Base-by-base conservation (phyloP, 495 filamentous ascomycete species). In the Trichoderma orchidacearum region DNA sequence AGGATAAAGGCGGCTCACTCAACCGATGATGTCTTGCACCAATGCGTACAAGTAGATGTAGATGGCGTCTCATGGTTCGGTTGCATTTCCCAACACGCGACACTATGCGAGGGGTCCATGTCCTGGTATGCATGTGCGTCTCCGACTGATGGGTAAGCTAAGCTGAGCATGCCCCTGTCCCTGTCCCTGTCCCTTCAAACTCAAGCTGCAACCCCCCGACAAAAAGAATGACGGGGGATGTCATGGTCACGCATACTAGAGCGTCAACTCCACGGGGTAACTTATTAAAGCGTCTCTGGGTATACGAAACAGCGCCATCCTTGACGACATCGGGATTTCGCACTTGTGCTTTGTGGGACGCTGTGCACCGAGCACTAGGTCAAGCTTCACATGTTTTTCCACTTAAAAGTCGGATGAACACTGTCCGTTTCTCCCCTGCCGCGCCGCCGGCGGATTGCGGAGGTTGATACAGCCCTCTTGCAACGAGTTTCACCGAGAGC, bases 71-170 rank as follows among this genome's bases (percentile, higher is more conserved):
- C 32, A 35, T 35, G 32, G 32, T n/a, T 35, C n/a, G 32, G 32
- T 35, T 35, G 32, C 32, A 35, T 35, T 35, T 35, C 8, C 3
- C 36, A 41, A 17, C n/a, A 17, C 15, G 41, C 41, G 7, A 48
- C 41, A 48, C 41, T n/a, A n/a, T n/a, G n/a, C n/a, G n/a, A n/a
- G n/a, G n/a, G n/a, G n/a, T n/a, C 21, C 41, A 27, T 27, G 18
- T 7, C 21, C 21, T n/a, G n/a, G 7, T 23, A 48, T 48, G 41
- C 41, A 48, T 48, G 41, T 48, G 41, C 41, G 41, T 25, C 41
- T 25, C 41, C 41, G 41, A 48, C 21, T 48, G 41, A 48, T 48
- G 41, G 41, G 41, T 48, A 48, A 48, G 41, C 41, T 48, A 48
- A 48, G 41, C 41, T 48, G 41, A 48, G 18, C 2, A 9, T 25